These are phyloP conservation scores for Syncephalastrum contaminatum DNA, from an alignment of 371 early-diverging fungal genomes.

Conservation along the genomic window DNA sequence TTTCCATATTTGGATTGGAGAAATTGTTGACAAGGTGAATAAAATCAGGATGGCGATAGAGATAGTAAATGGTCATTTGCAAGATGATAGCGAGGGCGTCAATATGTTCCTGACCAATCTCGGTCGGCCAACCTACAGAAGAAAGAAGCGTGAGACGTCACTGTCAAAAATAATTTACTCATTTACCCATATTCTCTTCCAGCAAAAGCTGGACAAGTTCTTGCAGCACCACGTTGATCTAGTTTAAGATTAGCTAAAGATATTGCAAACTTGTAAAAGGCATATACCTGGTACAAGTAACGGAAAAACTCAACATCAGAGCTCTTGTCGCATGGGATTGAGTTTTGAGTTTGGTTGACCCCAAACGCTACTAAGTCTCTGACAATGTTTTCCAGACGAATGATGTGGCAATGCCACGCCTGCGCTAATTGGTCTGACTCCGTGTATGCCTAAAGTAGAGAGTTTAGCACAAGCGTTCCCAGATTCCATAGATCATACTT, in stretches of 20 bases:
- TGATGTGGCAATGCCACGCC: constrained; percentile 36
- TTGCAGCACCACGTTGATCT: constrained; percentile 18
- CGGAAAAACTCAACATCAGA: constrained; percentile 30
- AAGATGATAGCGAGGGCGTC: constrained; percentile 15
- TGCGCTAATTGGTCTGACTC: constrained; percentile 18
- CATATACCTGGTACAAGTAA: constrained; percentile 17
- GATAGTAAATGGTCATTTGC: constrained; percentile 34
- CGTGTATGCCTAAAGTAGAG: constrained; percentile 23
- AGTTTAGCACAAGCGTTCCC: background rate
- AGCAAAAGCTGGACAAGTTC: constrained; percentile 11
- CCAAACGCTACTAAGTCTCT: constrained; percentile 32
- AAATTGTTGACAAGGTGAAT: constrained; percentile 48
- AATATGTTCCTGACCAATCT: constrained; percentile 4
- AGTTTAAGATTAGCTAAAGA: background rate
- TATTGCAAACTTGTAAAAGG: constrained; percentile 1
- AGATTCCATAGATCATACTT: constrained; percentile 19
- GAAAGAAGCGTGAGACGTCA: background rate
- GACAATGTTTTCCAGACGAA: constrained; percentile 18
- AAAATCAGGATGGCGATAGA: constrained; percentile 49
- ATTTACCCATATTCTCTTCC: constrained; percentile 12
- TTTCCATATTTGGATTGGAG: constrained; percentile 21
- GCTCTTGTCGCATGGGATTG: constrained; percentile 14
- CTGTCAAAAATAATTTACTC: no score
- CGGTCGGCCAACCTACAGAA: constrained; percentile 8
- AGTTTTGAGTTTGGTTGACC: constrained; percentile 4